These are phyloP conservation scores for Zopfochytrium polystomum DNA, from an alignment of 371 early-diverging fungal genomes.

Conservation along the genomic window DNA sequence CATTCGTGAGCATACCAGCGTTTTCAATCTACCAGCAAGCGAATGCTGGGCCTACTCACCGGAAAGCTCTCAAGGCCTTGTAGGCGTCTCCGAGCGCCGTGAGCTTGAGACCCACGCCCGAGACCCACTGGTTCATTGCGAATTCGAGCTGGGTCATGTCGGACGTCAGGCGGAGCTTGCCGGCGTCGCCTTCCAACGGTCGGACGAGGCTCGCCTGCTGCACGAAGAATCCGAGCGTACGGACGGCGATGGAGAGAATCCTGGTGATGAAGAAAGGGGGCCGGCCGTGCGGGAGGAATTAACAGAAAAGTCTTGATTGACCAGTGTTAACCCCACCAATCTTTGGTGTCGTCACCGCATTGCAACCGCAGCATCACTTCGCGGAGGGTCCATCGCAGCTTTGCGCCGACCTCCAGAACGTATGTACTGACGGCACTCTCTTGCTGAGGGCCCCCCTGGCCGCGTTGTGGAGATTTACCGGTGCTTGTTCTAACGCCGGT, in stretches of 20 bases:
- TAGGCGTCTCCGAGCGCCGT: slow-evolving; percentile 54
- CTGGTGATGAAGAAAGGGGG: slow-evolving; percentile 27
- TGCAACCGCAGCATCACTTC: slow-evolving; percentile 56
- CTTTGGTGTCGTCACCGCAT: slow-evolving; percentile 59
- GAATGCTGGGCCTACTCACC: slow-evolving; percentile 36
- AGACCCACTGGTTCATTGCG: slow-evolving; percentile 54
- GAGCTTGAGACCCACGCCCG: slow-evolving; percentile 51
- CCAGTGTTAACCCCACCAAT: slow-evolving; percentile 48
- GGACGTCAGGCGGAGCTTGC: slow-evolving; percentile 60
- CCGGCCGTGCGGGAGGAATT: not conserved
- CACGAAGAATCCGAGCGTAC: slow-evolving; percentile 56
- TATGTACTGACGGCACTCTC: slow-evolving; percentile 36
- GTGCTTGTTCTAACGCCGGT: too few species aligned
- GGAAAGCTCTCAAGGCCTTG: slow-evolving; percentile 57
- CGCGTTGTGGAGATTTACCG: not conserved
- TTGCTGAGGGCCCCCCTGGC: slow-evolving; percentile 1
- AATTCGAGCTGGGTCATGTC: slow-evolving; percentile 75
- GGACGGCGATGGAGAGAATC: slow-evolving; percentile 49
- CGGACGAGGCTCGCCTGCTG: slow-evolving; percentile 62
- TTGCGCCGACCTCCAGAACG: slow-evolving; percentile 53
- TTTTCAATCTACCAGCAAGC: too few species aligned
- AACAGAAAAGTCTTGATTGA: too few species aligned
- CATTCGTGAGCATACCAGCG: too few species aligned
- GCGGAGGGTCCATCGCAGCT: slow-evolving; percentile 57
- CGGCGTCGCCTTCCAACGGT: slow-evolving; percentile 55